Evolutionary conservation across 2,329 filamentous ascomycete species (phyloP).

Genomic region (Grosmannia huntii): DNA sequence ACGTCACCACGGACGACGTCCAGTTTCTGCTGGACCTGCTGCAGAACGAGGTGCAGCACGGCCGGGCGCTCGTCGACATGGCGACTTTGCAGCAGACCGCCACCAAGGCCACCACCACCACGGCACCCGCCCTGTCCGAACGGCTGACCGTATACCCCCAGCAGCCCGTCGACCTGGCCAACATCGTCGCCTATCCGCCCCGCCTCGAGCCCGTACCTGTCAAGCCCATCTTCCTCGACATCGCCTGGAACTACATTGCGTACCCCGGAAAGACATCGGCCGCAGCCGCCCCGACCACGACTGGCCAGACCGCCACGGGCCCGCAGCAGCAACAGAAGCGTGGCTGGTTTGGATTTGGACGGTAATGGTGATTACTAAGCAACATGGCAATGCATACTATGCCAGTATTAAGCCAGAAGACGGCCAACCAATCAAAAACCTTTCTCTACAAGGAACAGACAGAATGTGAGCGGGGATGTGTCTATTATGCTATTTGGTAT

Average conservation of each 20-base stretch:
- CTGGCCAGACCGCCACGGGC: slow-evolving; percentile 17
- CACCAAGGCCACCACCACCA: slow-evolving; percentile 16
- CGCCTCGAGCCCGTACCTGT: slow-evolving; percentile 72
- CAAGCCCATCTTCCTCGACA: slow-evolving; percentile 91
- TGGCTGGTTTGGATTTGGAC: slow-evolving; percentile 67
- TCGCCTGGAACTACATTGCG: slow-evolving; percentile 94
- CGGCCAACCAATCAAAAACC: too few relatives aligned
- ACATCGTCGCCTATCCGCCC: slow-evolving; percentile 79
- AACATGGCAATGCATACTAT: too few relatives aligned
- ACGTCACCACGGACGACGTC: slow-evolving; percentile 47
- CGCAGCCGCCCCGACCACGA: slow-evolving; percentile 2
- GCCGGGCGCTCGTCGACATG: slow-evolving; percentile 76
- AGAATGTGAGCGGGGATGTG: slow-evolving; percentile 7
- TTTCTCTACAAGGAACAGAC: background rate
- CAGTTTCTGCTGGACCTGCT: slow-evolving; percentile 49
- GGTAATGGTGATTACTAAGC: slow-evolving; percentile 18
- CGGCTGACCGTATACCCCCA: slow-evolving; percentile 63
- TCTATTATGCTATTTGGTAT: slow-evolving; percentile 4
- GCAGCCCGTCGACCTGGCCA: slow-evolving; percentile 58
- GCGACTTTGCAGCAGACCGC: slow-evolving; percentile 43
- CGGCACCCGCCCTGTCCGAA: slow-evolving; percentile 52
- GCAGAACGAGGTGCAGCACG: slow-evolving; percentile 60
- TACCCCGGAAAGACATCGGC: slow-evolving; percentile 54
- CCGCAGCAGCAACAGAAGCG: slow-evolving; percentile 45
- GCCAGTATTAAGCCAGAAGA: too few relatives aligned